Percentiles rank a stretch among this genome's conserved stretches.
phyloP scores from a whole-genome alignment of 768 basidiomycete species.

The Tricholoma matsutake region DNA sequence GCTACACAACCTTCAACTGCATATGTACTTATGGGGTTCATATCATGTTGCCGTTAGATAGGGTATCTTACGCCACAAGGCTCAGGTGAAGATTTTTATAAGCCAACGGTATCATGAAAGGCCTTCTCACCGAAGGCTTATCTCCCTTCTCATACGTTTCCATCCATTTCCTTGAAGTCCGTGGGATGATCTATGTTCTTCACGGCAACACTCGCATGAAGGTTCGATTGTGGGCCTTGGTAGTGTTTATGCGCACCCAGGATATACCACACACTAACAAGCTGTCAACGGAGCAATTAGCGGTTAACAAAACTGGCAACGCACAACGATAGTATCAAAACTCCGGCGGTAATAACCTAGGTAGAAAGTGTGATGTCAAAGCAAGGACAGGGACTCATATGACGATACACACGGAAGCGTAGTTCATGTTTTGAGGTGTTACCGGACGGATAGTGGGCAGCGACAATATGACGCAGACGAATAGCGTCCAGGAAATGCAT shows the following conservation, averaged over 20 bases:
- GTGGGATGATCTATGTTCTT: slow-evolving; percentile 1
- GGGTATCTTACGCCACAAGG: too few species aligned
- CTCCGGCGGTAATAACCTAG: slow-evolving; percentile 51
- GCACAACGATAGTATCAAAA: slow-evolving; percentile 51
- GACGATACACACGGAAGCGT: slow-evolving; percentile 57
- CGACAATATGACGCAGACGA: slow-evolving; percentile 69
- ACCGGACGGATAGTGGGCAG: slow-evolving; percentile 70
- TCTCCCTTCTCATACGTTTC: not conserved
- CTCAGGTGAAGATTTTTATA: not conserved
- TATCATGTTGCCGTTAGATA: too few species aligned
- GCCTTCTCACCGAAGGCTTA: not conserved
- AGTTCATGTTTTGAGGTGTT: slow-evolving; percentile 74
- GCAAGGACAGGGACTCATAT: not conserved
- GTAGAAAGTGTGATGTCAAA: not conserved
- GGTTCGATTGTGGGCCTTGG: slow-evolving; percentile 54
- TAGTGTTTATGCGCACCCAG: slow-evolving; percentile 52
- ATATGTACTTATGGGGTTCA: too few species aligned
- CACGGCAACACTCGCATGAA: slow-evolving; percentile 23
- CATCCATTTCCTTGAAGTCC: not conserved
- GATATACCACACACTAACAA: slow-evolving; percentile 48
- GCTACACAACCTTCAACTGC: too few species aligned
- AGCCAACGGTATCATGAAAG: not conserved
- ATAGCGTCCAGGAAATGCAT: slow-evolving; percentile 70
- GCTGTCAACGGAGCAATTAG: slow-evolving; percentile 2
- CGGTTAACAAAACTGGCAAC: slow-evolving; percentile 18